Percentiles rank a stretch among this genome's conserved stretches.
Evolutionary conservation across 2,329 filamentous ascomycete genomes (phyloP).

Genomic region (Incumbomyces delicatus): DNA sequence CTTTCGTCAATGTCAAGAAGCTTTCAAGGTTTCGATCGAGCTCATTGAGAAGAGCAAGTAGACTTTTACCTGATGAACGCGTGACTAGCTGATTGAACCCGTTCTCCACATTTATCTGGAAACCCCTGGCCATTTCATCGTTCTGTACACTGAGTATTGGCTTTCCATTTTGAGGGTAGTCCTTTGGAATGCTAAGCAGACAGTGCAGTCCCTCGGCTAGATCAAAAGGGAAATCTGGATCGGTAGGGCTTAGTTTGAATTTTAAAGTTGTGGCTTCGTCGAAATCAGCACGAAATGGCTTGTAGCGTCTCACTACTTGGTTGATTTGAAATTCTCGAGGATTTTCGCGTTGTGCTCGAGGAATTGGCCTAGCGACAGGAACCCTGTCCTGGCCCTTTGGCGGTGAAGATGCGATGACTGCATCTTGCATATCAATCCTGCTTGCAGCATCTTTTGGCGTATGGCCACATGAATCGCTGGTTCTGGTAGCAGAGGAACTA

Average conservation of each 20-base stretch:
- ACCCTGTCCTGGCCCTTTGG: not conserved
- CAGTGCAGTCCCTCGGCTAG: constrained; percentile 57
- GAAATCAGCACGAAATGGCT: constrained; percentile 36
- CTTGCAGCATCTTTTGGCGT: constrained; percentile 9
- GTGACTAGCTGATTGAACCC: constrained; percentile 59
- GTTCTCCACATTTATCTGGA: constrained; percentile 64
- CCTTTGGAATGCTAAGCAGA: constrained; percentile 52
- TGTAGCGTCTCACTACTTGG: constrained; percentile 61
- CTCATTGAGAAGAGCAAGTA: constrained; percentile 57
- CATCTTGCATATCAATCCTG: constrained; percentile 1
- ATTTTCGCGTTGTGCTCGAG: constrained; percentile 54
- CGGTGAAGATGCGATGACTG: constrained; percentile 4
- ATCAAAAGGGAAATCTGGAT: constrained; percentile 77
- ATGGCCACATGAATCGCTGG: constrained; percentile 12
- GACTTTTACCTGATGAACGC: constrained; percentile 44
- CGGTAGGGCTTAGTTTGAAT: constrained; percentile 62
- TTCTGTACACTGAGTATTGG: constrained; percentile 58
- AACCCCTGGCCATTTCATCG: constrained; percentile 60
- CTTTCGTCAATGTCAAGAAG: constrained; percentile 60
- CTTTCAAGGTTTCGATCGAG: constrained; percentile 64
- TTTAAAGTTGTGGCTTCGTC: constrained; percentile 47
- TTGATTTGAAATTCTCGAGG: constrained; percentile 65
- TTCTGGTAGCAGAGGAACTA: constrained; percentile 24
- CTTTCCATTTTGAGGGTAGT: constrained; percentile 48
- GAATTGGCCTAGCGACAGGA: constrained; percentile 48